Evolutionary conservation across 169 alveolate species (phyloP), one percentile per base, ranked within the genome.

Genomic region (Cryptosporidium viatorum): DNA sequence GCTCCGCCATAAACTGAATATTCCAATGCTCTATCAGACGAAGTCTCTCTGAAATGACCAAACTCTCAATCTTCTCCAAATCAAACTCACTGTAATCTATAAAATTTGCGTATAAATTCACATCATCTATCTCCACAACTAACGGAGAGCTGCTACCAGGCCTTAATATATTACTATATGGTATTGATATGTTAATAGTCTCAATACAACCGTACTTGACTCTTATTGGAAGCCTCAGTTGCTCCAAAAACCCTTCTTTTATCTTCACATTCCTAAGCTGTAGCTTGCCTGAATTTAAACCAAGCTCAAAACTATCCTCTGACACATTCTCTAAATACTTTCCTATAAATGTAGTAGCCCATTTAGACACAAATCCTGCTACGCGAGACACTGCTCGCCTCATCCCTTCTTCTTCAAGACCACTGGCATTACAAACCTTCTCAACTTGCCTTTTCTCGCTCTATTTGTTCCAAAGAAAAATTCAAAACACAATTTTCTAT

Each of bases 331-430:
- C 89, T 48, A 80, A 80, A 50, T 80, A 80, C 67, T 80, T 80
- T 41, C 89, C 89, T 26, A 80, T 80, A 62, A 80, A 80, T 62
- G 89, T 37, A 16, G 89, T 80, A n/a, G 89, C 89, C 89, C 89
- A 80, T 37, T 80, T 80, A 31, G 89, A 69, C 41, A 80, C 74
- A 41, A 80, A 80, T 14, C 89, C 70, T 41, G 89, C 55, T 62
- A 80, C 89, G 6, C 89, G 73, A 80, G 89, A 80, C 73, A n/a
- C 89, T 60, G 89, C 89, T 65, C 89, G 73, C 89, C 59, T 80
- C 89, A 80, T 80, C 23, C 51, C 73, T 62, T 5, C 43, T 26
- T 29, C 37, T 65, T 37, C 52, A 12, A 35, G 31, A 55, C 67
- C 18, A 65, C 50, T 31, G 21, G 50, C 71, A 65, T 65, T 29